Base-by-base conservation (phyloP, 768 basidiomycete species). In the Candolleomyces aberdarensis region DNA sequence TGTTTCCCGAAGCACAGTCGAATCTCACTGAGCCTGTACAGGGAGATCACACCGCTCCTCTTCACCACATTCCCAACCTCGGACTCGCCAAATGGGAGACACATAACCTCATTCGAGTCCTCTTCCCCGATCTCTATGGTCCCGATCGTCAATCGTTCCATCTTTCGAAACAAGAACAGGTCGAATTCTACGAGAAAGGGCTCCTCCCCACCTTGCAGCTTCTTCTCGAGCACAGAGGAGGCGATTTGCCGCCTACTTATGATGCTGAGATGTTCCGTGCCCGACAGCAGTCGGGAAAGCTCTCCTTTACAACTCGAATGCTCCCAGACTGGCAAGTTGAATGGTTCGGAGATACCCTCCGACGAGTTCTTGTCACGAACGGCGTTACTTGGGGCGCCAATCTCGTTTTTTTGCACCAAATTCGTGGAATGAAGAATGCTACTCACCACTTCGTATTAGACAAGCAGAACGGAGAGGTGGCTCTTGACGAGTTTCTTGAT, bases 371-470 rank as follows among this genome's bases (percentile, higher is more conserved):
- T 6, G 31, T 40, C 2, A 15, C 49, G 3, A 46, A 36, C 19
- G 57, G 46, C 4, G 26, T 52, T 5, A 31, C 17, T 7, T 64
- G 63, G 60, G 60, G 22, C 11, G 19, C 15, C 15, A 19, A 31
- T 29, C 46, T 64, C 36, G 46, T 64, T 8, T 17, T 64, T 40
- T n/a, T 64, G 46, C 63, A 64, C 39, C 29, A 57, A 9, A 55
- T 64, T 44, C 20, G 46, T 29, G 60, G 63, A 1, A 26, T 64
- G 17, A 64, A 64, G 39, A 53, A 64, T 32, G 19, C 43, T 15
- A 22, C 10, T 32, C 26, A 17, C 50, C 63, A 64, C 29, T 17
- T 14, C 13, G 50, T 39, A 6, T 26, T 26, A 3, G 29, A 53
- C 7, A 14, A 0, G 8, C 8, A 54, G 9, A 17, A 14, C 20